Conservation (phyloP, 1,284 basidiomycete species). For the Sporisorium graminicola region DNA sequence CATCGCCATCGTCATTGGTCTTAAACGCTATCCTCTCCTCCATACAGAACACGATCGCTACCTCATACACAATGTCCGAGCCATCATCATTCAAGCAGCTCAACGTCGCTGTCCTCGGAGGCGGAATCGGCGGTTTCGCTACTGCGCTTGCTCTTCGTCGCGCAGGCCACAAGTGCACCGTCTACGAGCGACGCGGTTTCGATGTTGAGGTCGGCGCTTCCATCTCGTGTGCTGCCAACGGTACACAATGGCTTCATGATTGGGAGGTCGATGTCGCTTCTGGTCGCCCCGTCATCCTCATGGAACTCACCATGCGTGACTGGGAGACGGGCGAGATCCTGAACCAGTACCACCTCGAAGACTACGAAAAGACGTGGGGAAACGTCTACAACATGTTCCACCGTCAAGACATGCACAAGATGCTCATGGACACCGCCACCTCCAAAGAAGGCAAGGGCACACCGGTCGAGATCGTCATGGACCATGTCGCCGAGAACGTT, state of each 20-base stretch:
- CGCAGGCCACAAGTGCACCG: constrained; percentile 49
- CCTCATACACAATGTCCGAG: constrained; percentile 19
- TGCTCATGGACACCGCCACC: constrained; percentile 64
- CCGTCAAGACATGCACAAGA: constrained; percentile 69
- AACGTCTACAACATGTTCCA: constrained; percentile 69
- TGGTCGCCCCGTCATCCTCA: constrained; percentile 47
- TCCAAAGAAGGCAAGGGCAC: constrained; percentile 59
- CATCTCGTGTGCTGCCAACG: constrained; percentile 53
- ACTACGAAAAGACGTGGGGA: constrained; percentile 52
- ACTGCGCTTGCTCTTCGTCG: constrained; percentile 44
- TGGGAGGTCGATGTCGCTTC: constrained; percentile 44
- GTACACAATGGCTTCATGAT: constrained; percentile 50
- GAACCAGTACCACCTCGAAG: constrained; percentile 49
- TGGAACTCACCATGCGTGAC: constrained; percentile 54
- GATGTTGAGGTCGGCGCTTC: constrained; percentile 52
- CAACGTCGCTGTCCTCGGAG: constrained; percentile 48
- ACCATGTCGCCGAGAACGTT: constrained; percentile 70
- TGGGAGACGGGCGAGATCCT: constrained; percentile 49
- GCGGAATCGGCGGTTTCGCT: constrained; percentile 48
- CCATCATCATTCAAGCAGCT: constrained; percentile 45
- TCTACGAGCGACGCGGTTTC: constrained; percentile 49
- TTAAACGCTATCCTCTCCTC: not conserved
- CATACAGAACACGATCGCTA: not conserved
- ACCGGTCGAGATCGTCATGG: constrained; percentile 63
- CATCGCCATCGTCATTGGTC: not conserved